Base-by-base conservation (phyloP, 345 rosid genomes). In the Acer campestre region DNA sequence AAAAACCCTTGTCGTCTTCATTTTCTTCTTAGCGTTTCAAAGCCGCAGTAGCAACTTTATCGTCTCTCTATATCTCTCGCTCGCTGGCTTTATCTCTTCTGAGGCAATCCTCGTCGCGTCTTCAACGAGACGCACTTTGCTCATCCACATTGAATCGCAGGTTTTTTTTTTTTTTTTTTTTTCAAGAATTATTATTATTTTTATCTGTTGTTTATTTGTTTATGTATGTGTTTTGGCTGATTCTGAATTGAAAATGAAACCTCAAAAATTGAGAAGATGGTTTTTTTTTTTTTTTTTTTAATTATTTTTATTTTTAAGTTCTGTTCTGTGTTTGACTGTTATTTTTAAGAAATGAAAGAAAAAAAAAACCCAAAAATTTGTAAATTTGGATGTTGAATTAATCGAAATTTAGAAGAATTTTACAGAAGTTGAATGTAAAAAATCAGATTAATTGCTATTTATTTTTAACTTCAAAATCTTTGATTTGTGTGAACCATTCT, bases 31-130 rank as follows among this genome's bases (percentile, higher is more conserved):
- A 14, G 35, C 63, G 63, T 65, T 31, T 75, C 51, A 35, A 48
- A 75, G 71, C 71, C 63, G 53, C 63, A 75, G 20, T 20, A n/a
- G 27, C 55, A 42, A 25, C 10, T 18, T 3, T 18, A 3, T 7
- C 62, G 27, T 58, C 62, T 6, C 62, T 58, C 23, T 7, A 22
- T 2, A 61, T 10, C 8, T 20, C 65, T 20, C 68, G 40, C 68
- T 64, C 68, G 63, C 78, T 75, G 78, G 78, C 71, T 65, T 20
- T 31, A 18, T 49, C 9, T 64, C 51, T 51, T 10, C 49, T 51
- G 18, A 46, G 62, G 2, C 71, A 51, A 65, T 49, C 55, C 51
- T 6, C 62, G 4, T 14, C 71, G 14, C 11, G 48, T 73, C 22
- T 61, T 25, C 62, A 51, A 38, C 20, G 71, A 14, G 29, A 65